These are phyloP conservation scores for Taphrina wiesneri DNA, from an alignment of 1,139 yeast genomes.

Conservation along the genomic window DNA sequence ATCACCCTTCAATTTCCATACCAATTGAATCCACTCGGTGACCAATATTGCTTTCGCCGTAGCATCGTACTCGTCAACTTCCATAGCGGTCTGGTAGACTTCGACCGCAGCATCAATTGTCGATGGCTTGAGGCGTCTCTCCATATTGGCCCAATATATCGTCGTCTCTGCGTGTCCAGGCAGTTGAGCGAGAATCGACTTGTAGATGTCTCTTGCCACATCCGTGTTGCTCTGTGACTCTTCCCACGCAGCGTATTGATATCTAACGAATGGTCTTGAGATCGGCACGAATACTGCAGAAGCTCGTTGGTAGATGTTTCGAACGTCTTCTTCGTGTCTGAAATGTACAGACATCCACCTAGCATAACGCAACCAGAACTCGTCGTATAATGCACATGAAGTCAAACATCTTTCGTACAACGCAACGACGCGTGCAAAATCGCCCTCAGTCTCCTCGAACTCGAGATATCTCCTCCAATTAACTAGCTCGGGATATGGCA, in stretches of 20 bases:
- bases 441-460: conserved; percentile 52
- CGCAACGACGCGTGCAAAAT: conserved; percentile 47
- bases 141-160: conserved; percentile 40
- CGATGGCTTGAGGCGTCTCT: conserved; percentile 37
- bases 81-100: conserved; percentile 41
- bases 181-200: conserved; percentile 42
- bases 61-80: conserved; percentile 41
- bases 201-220: conserved; percentile 44
- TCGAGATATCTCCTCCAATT: conserved; percentile 65
- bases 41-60: conserved; percentile 40
- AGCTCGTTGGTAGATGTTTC: conserved; percentile 46
- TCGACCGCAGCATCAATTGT: conserved; percentile 40
- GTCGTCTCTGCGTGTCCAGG: conserved; percentile 45
- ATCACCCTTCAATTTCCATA: conserved; percentile 42
- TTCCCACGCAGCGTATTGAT: conserved; percentile 47
- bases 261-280: conserved; percentile 44
- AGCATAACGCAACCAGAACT: conserved; percentile 64
- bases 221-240: conserved; percentile 44
- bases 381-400: conserved; percentile 52
- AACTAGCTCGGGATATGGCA: conserved; percentile 53
- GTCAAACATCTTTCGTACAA: conserved; percentile 58
- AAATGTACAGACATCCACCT: conserved; percentile 48
- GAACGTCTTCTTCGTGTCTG: conserved; percentile 41
- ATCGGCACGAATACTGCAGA: conserved; percentile 45
- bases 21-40: conserved; percentile 41